Percentiles rank a stretch among this genome's conserved stretches.
Conservation (phyloP, 805 yeast genomes). For the Candida endomychidarum region DNA sequence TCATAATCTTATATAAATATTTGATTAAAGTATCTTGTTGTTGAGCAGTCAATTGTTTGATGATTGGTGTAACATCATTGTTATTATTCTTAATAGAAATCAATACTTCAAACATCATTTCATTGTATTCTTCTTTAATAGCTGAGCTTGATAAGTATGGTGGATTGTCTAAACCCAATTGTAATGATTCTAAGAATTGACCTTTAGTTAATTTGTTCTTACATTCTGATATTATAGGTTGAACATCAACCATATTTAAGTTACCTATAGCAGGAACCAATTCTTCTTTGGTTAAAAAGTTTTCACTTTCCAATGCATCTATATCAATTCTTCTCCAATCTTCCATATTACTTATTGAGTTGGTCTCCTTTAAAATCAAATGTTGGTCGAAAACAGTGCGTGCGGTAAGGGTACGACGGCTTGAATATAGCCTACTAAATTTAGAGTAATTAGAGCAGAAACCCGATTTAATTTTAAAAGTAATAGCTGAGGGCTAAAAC, state of each 20-base stretch:
- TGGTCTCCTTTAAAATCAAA: neutral
- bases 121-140: constrained; percentile 46
- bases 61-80: constrained; percentile 66
- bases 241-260: constrained; percentile 48
- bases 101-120: constrained; percentile 67
- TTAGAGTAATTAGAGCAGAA: neutral
- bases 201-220: constrained; percentile 71
- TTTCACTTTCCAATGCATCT: constrained; percentile 86
- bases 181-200: constrained; percentile 65
- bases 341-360: constrained; percentile 38
- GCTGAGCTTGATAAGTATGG: constrained; percentile 77
- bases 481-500: too few species aligned
- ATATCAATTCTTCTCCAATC: constrained; percentile 96
- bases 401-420: constrained; percentile 2
- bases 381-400: neutral
- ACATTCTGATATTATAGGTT: constrained; percentile 52
- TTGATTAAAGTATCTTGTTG: constrained; percentile 80
- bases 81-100: constrained; percentile 50
- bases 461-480: too few species aligned
- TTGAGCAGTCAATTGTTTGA: constrained; percentile 56
- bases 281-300: constrained; percentile 62
- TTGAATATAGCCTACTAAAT: too few species aligned
- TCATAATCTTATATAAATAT: constrained; percentile 84
- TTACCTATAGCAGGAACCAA: constrained; percentile 52
- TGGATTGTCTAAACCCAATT: constrained; percentile 63